Evolutionary conservation across 1,284 basidiomycete species (phyloP).

Genomic region (Pseudozyma pruni): DNA sequence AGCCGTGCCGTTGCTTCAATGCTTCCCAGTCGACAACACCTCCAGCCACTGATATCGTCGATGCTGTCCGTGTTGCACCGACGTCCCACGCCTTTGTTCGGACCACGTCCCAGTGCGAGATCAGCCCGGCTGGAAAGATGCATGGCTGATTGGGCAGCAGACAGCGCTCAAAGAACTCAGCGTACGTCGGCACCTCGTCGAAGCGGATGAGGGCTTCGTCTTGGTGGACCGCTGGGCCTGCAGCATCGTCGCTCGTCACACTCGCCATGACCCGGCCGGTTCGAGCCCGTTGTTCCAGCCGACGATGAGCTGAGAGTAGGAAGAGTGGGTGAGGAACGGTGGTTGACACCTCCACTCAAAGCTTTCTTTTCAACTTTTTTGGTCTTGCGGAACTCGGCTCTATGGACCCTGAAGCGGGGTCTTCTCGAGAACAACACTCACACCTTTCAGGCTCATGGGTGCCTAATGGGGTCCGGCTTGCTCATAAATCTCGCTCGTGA

Average conservation of each 20-base stretch:
- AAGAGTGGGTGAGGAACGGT: neutral
- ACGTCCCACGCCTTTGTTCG: slow-evolving; percentile 1
- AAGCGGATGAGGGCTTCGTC: slow-evolving; percentile 18
- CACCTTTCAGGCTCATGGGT: too few species aligned
- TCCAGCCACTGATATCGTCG: neutral
- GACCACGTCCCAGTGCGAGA: slow-evolving; percentile 22
- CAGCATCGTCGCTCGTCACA: neutral
- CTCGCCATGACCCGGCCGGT: neutral
- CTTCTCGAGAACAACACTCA: slow-evolving; percentile 9
- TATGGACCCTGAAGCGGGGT: neutral
- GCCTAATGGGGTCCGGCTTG: too few species aligned
- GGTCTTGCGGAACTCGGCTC: slow-evolving; percentile 7
- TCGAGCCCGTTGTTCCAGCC: too few species aligned
- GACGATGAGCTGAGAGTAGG: too few species aligned
- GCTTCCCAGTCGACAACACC: slow-evolving; percentile 30
- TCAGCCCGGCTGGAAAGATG: slow-evolving; percentile 38
- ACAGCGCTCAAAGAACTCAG: slow-evolving; percentile 34
- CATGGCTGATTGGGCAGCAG: slow-evolving; percentile 52
- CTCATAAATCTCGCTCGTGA: too few species aligned
- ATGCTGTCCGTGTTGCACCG: too few species aligned
- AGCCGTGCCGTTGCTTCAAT: slow-evolving; percentile 24
- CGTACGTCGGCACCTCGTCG: slow-evolving; percentile 33
- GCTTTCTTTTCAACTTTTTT: slow-evolving; percentile 3
- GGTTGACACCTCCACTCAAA: slow-evolving; percentile 6
- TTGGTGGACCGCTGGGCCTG: neutral